phyloP scores from a whole-genome alignment of 2,329 filamentous ascomycete species.

The Aspergillus costaricaensis region DNA sequence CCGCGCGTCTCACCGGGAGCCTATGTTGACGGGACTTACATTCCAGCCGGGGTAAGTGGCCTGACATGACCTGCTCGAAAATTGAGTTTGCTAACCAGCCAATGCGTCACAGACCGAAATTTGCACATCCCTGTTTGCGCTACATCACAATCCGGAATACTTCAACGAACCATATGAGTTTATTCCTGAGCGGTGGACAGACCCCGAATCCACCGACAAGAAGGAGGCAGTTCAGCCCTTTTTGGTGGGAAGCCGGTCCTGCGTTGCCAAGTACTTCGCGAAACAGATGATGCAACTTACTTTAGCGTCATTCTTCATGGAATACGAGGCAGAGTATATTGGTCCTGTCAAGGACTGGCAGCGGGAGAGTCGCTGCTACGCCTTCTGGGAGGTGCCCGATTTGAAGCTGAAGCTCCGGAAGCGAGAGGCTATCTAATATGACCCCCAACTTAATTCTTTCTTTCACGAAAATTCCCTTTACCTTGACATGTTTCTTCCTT shows the following conservation, averaged over 20 bases:
- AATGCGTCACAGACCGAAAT: slow-evolving; percentile 23
- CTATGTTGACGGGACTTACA: slow-evolving; percentile 26
- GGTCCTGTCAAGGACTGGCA: slow-evolving; percentile 27
- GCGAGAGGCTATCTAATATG: neutral
- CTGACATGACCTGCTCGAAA: neutral
- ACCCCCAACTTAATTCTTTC: neutral
- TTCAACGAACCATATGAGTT: slow-evolving; percentile 32
- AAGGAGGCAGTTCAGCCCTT: slow-evolving; percentile 30
- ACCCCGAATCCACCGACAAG: slow-evolving; percentile 22
- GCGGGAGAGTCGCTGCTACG: slow-evolving; percentile 27
- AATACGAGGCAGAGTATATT: slow-evolving; percentile 28
- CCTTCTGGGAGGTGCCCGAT: slow-evolving; percentile 30
- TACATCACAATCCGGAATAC: slow-evolving; percentile 36
- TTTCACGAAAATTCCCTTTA: neutral
- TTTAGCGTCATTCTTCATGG: slow-evolving; percentile 26
- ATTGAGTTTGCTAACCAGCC: neutral
- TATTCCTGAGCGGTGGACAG: slow-evolving; percentile 38
- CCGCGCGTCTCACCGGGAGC: slow-evolving; percentile 30
- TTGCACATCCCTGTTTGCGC: slow-evolving; percentile 31
- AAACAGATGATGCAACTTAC: slow-evolving; percentile 30
- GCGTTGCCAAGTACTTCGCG: slow-evolving; percentile 31
- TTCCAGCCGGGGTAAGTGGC: slow-evolving; percentile 27
- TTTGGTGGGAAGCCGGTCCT: slow-evolving; percentile 28
- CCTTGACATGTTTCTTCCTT: too few species aligned
- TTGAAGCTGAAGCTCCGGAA: slow-evolving; percentile 20